A percentile compares a stretch with the other conserved stretches of the same genome.
These are phyloP conservation scores for Hanseniaspora taiwanica DNA, from an alignment of 805 yeast genomes.

Conservation along the genomic window DNA sequence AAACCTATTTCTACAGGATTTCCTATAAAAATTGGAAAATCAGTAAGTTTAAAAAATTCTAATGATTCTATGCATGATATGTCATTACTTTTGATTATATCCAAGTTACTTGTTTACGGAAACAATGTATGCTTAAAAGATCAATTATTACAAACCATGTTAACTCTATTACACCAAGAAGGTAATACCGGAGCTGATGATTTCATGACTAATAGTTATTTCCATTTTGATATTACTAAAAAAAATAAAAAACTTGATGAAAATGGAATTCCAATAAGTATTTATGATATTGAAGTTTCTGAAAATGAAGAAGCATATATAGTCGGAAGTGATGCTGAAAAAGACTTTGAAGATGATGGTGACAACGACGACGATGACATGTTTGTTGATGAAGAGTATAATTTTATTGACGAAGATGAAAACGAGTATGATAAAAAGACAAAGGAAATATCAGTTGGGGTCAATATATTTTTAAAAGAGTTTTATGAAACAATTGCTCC, in stretches of 20 bases:
- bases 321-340: constrained; percentile 3
- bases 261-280: not conserved
- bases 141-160: constrained; percentile 76
- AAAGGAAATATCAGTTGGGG: too few species aligned
- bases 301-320: too few species aligned
- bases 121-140: constrained; percentile 58
- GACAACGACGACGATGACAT: constrained; percentile 16
- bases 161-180: constrained; percentile 53
- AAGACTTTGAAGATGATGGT: constrained; percentile 6
- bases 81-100: constrained; percentile 41
- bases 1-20: too few species aligned
- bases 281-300: too few species aligned
- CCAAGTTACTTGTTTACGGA: constrained; percentile 49
- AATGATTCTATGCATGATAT: constrained; percentile 27
- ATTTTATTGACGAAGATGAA: not conserved
- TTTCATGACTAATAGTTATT: constrained; percentile 2
- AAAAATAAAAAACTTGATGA: not conserved
- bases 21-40: not conserved
- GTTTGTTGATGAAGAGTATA: constrained; percentile 13
- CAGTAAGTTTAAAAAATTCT: not conserved
- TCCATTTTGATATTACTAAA: constrained; percentile 3
- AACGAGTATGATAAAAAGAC: too few species aligned
- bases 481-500: constrained; percentile 58
- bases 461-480: constrained; percentile 28
- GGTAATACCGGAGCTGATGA: constrained; percentile 16